Base-by-base conservation (phyloP, 129 eudicot species). In the Escallonia rubra region DNA sequence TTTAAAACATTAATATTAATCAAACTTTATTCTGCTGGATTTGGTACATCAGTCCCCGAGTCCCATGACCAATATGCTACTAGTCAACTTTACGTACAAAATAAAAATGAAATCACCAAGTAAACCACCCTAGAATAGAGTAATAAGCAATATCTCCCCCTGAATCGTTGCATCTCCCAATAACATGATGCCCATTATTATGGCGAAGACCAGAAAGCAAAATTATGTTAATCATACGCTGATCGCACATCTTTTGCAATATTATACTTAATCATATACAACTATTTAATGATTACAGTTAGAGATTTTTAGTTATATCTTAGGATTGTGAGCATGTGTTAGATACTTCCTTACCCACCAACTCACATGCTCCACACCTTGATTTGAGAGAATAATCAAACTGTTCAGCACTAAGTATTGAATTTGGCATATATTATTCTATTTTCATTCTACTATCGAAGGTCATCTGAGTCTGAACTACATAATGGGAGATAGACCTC, bases 281-380 rank as follows among this genome's bases (percentile, higher is more conserved):
- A 3, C 2, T 63, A 10, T 42, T 64, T 38, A 12, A 41, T 53
- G 49, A 56, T 15, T 65, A 57, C 51, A 41, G 55, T 49, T 34
- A 23, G 34, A 13, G 12, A n/a, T 38, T 62, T 44, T 16, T 42
- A 46, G 6, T 63, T n/a, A 41, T 55, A 55, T 60, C 43, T 46
- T 16, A 62, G 69, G 65, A 57, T 66, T 58, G 68, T 43, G 66
- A 74, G 80, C 87, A 82, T 78, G 87, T 82, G 83, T 74, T 69
- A 61, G 87, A 77, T 78, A 61, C 83, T 66, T 68, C 54, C 61
- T 51, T 62, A 64, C 58, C 71, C 61, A 82, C 74, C 83, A 55
- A 82, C 64, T 67, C 87, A 82, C 83, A 82, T 82, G 87, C 80
- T 81, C 67, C 69, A 65, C 74, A 81, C 71, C 67, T 41, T 15